Evolutionary conservation across 208 protist species (phyloP), one percentile per base, ranked within the genome.

Genomic region (Polymyxa betae): DNA sequence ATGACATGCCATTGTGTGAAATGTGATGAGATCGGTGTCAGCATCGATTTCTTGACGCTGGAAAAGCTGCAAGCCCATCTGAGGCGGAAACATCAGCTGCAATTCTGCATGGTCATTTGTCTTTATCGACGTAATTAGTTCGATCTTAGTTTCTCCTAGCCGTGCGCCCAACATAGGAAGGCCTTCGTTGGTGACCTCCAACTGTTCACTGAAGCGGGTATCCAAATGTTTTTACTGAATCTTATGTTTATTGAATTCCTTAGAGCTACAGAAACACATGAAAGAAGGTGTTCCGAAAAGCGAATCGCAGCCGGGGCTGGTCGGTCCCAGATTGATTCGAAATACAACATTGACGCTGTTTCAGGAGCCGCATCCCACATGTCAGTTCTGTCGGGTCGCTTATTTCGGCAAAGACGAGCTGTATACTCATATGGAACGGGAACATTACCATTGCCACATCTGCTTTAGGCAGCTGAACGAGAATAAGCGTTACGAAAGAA

Each of bases 361-460:
- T 5, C 49, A 60, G 49, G 72, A 82, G 16, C 72, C 72, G 5
- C 72, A 82, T 43, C 72, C 72, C 10, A 43, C 40, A 5, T 82
- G 72, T 43, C 16, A 82, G 5, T 82, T 82, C n/a, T 82, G 72
- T 43, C 72, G 72, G 12, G 35, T 35, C n/a, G 72, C 16, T 38
- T 82, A 38, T 43, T 82, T 45, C 40, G 72, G 72, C 16, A 20
- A 5, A 82, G 72, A 82, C 40, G 72, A 82, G 35, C 16, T 82
- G 12, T 82, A 40, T 43, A 45, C 5, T 43, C 72, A 82, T 43
- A 82, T 82, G 72, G 72, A 82, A 43, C 72, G 40, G n/a, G 72
- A 82, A 35, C 72, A 82, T 82, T 82, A 82, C n/a, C 72, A 82
- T 43, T 82, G 72, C 35, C 72, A 82, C 35, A 38, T 82, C 72